Evolutionary conservation across 2,329 filamentous ascomycete genomes (phyloP), one percentile per base, ranked within the genome.

Genomic region (Phyllosticta capitalensis): DNA sequence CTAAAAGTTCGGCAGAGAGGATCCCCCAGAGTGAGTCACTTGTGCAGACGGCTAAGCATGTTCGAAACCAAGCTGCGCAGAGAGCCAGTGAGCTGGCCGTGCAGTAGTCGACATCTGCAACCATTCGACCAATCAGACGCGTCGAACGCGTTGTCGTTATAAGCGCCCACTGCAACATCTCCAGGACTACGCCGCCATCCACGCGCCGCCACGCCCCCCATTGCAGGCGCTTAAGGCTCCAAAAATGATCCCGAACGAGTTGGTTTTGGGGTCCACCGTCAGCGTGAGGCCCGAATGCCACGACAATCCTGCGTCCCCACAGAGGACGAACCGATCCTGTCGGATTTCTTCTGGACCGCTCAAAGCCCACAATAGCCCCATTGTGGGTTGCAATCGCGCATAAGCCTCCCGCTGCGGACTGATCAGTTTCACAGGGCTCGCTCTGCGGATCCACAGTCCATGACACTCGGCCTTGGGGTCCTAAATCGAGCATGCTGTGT

Each of bases 401-500:
- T 59, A 59, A 59, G 56, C 38, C 10, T 53, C 33, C 56, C 45
- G 38, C 38, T 50, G 33, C 20, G 24, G 52, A 52, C 21, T 38
- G 50, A 52, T 14, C 22, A 45, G 58, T 59, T 59, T 59, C 58
- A 59, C 48, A 53, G 52, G 30, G 19, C 53, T 24, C 45, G 48
- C 28, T 33, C 45, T 53, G 48, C 58, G 56, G 51, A 51, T 33
- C 51, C 20, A 54, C 56, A 45, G 51, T 54, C 56, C 28, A 52
- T 59, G 56, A 54, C 49, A 59, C 56, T 54, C 51, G 55, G 59
- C 55, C 24, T 58, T 33, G 59, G 55, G 54, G 59, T 55, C 55
- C 59, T 58, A 57, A 48, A 53, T 61, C 30, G 45, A 51, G 54
- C 45, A 56, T 61, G 24, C 55, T 53, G 19, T 68, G 67, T 70